A percentile compares a stretch with the other conserved stretches of the same genome.
Conservation (phyloP, 768 basidiomycete species). For the Tylopilus subfusipes region DNA sequence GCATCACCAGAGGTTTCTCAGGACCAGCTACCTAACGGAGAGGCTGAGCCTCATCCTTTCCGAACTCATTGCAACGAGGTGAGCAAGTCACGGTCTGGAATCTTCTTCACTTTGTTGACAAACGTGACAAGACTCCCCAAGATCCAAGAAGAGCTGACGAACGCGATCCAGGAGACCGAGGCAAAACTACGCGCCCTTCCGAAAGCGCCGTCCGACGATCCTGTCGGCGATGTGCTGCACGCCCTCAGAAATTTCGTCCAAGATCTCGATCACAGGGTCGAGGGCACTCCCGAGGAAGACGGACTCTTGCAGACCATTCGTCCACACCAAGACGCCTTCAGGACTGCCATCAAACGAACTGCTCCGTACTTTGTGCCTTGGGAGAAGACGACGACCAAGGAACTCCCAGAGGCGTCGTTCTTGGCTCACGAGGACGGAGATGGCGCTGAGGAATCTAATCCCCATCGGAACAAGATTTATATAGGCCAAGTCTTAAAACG, state of each 20-base stretch:
- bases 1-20: conserved; percentile 48
- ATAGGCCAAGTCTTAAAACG: conserved; percentile 50
- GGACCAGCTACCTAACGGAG: conserved; percentile 55
- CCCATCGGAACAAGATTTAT: conserved; percentile 31
- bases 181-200: conserved; percentile 37
- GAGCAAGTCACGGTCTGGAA: conserved; percentile 2
- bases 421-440: conserved; percentile 39
- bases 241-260: conserved; percentile 46
- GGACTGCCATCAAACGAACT: conserved; percentile 44
- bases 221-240: conserved; percentile 52
- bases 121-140: conserved; percentile 49
- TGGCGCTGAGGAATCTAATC: neutral
- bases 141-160: conserved; percentile 56
- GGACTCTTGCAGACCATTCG: conserved; percentile 58
- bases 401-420: conserved; percentile 26
- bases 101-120: neutral
- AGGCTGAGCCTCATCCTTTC: conserved; percentile 59
- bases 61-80: conserved; percentile 61
- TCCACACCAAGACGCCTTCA: conserved; percentile 47
- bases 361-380: conserved; percentile 60
- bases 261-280: conserved; percentile 43
- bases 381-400: conserved; percentile 14
- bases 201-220: conserved; percentile 50
- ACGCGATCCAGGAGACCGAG: conserved; percentile 40
- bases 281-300: conserved; percentile 49